Evolutionary conservation across 306 rosid genomes (phyloP).

Genomic region (Ochetophila trinervis): DNA sequence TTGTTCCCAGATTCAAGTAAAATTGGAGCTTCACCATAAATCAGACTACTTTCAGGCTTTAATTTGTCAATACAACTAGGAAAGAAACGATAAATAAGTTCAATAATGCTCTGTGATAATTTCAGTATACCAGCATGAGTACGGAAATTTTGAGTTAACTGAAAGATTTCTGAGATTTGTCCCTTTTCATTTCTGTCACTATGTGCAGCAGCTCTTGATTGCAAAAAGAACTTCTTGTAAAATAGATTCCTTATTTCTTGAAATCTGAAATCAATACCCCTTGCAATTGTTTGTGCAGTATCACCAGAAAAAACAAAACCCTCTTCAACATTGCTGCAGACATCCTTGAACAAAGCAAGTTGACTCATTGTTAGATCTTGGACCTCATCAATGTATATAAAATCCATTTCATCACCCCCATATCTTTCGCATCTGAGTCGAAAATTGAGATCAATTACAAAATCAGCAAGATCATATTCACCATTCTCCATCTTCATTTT

Average conservation of each 20-base stretch:
- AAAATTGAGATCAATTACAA: conserved; percentile 60
- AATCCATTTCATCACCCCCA: conserved; percentile 50
- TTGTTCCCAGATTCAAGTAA: conserved; percentile 48
- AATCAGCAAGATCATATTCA: conserved; percentile 71
- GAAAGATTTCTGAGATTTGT: conserved; percentile 41
- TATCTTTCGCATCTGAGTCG: conserved; percentile 42
- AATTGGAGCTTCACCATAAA: conserved; percentile 65
- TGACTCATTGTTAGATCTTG: conserved; percentile 83
- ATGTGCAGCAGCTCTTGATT: conserved; percentile 25
- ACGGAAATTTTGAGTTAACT: conserved; percentile 63
- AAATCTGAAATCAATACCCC: conserved; percentile 76
- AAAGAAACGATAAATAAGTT: conserved; percentile 63
- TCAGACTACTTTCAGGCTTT: conserved; percentile 69
- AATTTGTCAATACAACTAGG: conserved; percentile 59
- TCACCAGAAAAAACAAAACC: conserved; percentile 87
- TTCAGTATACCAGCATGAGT: conserved; percentile 72
- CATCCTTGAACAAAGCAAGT: conserved; percentile 60
- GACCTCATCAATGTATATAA: conserved; percentile 77
- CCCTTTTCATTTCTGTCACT: conserved; percentile 42
- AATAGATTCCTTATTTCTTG: conserved; percentile 63
- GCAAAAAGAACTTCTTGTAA: conserved; percentile 51
- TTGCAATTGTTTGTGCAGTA: conserved; percentile 81
- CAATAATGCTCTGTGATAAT: conserved; percentile 62
- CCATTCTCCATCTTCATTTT: conserved; percentile 57
- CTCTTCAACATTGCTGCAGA: conserved; percentile 71